Evolutionary conservation across 2,329 filamentous ascomycete species (phyloP).

Genomic region (Beauveria brongniartii): DNA sequence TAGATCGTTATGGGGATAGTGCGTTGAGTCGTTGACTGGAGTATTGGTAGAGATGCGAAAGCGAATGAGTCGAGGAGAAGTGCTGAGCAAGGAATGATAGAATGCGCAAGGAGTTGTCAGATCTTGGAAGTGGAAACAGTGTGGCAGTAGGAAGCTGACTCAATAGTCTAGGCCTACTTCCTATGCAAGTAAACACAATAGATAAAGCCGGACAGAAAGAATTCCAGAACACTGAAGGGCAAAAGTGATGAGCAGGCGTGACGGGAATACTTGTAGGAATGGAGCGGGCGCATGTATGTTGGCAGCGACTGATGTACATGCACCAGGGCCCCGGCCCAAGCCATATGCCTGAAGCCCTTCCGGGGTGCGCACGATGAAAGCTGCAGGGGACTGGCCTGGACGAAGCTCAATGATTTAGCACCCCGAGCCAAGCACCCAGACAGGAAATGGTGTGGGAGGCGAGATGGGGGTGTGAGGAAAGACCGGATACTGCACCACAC

Average conservation of each 20-base stretch:
- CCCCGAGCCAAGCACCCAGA: background rate
- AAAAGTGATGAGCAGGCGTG: background rate
- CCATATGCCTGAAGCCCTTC: background rate
- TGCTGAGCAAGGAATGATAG: background rate
- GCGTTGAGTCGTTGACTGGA: background rate
- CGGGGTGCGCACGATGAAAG: conserved; percentile 6
- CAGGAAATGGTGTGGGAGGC: conserved; percentile 10
- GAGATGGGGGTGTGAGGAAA: conserved; percentile 3
- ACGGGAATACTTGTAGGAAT: conserved; percentile 7
- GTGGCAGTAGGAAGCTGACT: background rate
- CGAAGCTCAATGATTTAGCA: background rate
- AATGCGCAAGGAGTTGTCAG: background rate
- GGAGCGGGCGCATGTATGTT: conserved; percentile 4
- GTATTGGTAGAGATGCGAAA: background rate
- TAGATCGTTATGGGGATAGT: background rate
- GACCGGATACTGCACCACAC: conserved; percentile 6
- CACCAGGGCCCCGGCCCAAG: conserved; percentile 2
- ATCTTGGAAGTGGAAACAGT: no score
- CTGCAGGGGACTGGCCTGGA: conserved; percentile 5
- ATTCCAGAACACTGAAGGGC: background rate
- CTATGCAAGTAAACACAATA: background rate
- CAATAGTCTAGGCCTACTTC: background rate
- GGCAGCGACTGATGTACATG: conserved; percentile 4
- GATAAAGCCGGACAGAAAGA: background rate
- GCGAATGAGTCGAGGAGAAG: background rate